These are phyloP conservation scores for Aspergillus ochraceus DNA, from an alignment of 2,329 filamentous ascomycete species.

Conservation along the genomic window DNA sequence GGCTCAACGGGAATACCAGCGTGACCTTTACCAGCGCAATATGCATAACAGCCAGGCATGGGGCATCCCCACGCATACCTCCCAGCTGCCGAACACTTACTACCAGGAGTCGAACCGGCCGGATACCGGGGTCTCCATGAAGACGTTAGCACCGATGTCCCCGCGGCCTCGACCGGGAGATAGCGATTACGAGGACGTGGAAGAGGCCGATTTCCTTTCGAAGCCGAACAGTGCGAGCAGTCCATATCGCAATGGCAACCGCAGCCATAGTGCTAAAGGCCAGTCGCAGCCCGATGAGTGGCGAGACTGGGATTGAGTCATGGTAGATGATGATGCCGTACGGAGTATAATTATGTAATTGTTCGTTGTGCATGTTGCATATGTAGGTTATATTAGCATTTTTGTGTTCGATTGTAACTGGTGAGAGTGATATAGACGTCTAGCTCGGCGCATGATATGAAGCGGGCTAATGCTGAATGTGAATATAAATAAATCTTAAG, in stretches of 20 bases:
- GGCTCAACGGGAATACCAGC: conserved; percentile 34
- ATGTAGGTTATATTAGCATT: not conserved
- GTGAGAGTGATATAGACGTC: not conserved
- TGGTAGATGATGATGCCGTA: conserved; percentile 3
- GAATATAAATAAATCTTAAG: not conserved
- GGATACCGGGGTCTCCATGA: conserved; percentile 44
- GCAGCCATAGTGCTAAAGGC: not conserved
- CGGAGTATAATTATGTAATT: not conserved
- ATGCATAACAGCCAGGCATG: conserved; percentile 31
- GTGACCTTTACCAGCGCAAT: conserved; percentile 37
- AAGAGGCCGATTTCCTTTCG: conserved; percentile 20
- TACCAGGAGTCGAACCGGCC: conserved; percentile 32
- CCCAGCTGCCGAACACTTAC: conserved; percentile 17
- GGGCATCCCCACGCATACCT: conserved; percentile 19
- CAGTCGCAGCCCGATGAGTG: conserved; percentile 37
- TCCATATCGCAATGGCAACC: not conserved
- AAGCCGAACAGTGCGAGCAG: conserved; percentile 16
- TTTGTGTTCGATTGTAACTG: not conserved
- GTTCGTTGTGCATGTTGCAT: not conserved
- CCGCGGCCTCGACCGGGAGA: conserved; percentile 37
- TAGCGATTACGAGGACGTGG: conserved; percentile 34
- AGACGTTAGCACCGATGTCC: conserved; percentile 42
- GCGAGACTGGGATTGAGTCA: conserved; percentile 40
- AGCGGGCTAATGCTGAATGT: not conserved
- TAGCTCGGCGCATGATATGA: not conserved